phyloP scores from a whole-genome alignment of 2,329 filamentous ascomycete species.

The Alternaria hordeiaustralica region DNA sequence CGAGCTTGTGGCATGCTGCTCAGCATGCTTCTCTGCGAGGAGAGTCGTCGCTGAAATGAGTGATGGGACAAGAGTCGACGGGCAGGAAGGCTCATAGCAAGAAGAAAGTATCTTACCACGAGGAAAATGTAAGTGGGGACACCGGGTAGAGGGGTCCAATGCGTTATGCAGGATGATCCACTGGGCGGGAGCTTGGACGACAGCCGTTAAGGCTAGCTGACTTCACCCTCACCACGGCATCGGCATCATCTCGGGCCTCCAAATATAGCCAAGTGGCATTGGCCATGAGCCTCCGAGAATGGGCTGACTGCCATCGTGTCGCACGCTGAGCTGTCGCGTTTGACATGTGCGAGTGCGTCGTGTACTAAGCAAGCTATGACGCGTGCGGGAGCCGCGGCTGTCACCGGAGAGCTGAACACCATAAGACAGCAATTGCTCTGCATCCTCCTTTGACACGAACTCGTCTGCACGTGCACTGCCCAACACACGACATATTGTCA shows the following conservation, averaged over 20 bases:
- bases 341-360: not conserved
- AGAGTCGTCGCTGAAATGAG: conserved; percentile 9
- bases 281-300: not conserved
- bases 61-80: conserved; percentile 21
- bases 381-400: conserved; percentile 18
- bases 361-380: conserved; percentile 12
- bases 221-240: conserved; percentile 1
- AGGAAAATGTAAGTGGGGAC: conserved; percentile 29
- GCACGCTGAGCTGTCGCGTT: not conserved
- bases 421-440: not conserved
- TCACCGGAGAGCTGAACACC: conserved; percentile 1
- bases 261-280: not conserved
- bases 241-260: conserved; percentile 1
- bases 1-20: conserved; percentile 41
- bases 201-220: conserved; percentile 11
- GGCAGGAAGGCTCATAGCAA: conserved; percentile 23
- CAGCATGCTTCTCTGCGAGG: conserved; percentile 26
- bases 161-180: conserved; percentile 20
- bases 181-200: conserved; percentile 20
- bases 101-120: conserved; percentile 16
- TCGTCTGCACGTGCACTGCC: not conserved
- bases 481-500: not conserved
- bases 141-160: conserved; percentile 16
- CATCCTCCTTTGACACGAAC: not conserved
- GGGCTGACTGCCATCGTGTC: not conserved